Evolutionary conservation across 1,284 basidiomycete genomes (phyloP).

Genomic region (Microbotryum scabiosae): DNA sequence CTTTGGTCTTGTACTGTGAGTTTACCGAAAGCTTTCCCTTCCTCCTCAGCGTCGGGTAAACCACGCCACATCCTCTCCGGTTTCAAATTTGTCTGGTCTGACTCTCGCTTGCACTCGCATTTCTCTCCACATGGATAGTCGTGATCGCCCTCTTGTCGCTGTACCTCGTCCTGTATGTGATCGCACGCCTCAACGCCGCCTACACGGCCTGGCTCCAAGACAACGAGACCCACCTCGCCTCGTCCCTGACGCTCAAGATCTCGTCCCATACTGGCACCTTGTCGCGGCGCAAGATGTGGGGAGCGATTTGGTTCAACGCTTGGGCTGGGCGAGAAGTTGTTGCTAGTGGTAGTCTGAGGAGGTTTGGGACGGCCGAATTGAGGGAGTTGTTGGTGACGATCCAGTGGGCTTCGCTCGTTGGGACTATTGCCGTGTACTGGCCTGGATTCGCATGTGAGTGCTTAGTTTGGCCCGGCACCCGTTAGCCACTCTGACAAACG

Average conservation of each 20-base stretch:
- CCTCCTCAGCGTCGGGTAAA: not conserved
- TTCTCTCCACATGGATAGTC: constrained; percentile 50
- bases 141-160: constrained; percentile 54
- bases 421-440: constrained; percentile 91
- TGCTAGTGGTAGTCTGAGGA: constrained; percentile 70
- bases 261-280: constrained; percentile 3
- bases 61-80: too few relatives aligned
- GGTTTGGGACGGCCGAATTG: constrained; percentile 87
- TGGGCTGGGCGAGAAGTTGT: constrained; percentile 83
- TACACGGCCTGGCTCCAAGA: constrained; percentile 38
- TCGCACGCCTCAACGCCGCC: constrained; percentile 72
- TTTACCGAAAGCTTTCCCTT: not conserved
- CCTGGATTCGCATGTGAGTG: constrained; percentile 76
- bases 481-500: not conserved
- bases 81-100: too few relatives aligned
- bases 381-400: constrained; percentile 87
- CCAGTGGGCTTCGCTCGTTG: constrained; percentile 63
- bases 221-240: constrained; percentile 33
- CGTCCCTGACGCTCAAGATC: constrained; percentile 32
- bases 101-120: not conserved
- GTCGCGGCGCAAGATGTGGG: constrained; percentile 52
- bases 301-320: constrained; percentile 82
- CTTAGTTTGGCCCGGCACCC: too few relatives aligned
- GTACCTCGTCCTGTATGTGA: constrained; percentile 70
- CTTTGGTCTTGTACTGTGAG: constrained; percentile 59